Evolutionary conservation across 805 yeast species (phyloP), one percentile per base, ranked within the genome.

Genomic region (Zygotorulaspora danielsina): DNA sequence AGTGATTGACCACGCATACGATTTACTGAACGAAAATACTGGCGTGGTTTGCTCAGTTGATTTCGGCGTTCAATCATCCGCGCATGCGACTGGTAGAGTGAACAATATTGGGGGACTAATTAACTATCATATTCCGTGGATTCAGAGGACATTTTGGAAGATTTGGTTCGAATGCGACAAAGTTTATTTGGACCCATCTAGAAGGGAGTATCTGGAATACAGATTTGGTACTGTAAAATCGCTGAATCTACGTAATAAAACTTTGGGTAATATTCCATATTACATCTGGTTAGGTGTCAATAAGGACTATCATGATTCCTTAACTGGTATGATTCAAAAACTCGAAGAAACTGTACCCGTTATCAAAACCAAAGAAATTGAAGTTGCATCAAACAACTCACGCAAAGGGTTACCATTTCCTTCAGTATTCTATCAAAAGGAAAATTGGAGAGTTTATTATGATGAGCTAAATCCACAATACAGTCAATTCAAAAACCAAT

Each of bases 151-250:
- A 20, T 85, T 84, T 58, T 84, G 95, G 95, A 73, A 88, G 55
- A 67, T 81, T 31, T 85, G 95, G 95, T 84, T 85, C 61, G 95
- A 84, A 62, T 81, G 81, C 38, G 95, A 84, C 61, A 73, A 80
- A 41, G 94, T 84, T 2, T 81, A 77, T 53, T 71, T 84, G 49
- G 94, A 84, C 56, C 78, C 88, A 21, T 74, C 87, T 6, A 76
- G 94, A 66, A 76, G 95, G 65, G 87, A 81, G 54, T 84, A 84
- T 63, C 71, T 85, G 53, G 95, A 84, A 61, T 83, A 85, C 64
- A 74, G 76, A 53, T 84, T 84, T 54, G 94, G 94, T 21, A 85
- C 94, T 15, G 64, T 85, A 55, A 84, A 85, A 64, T 76, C 87
- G 3, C 61, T 82, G 50, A 84, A 85, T 58, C 63, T 76, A 42